Evolutionary conservation across 148 eudicot genomes (phyloP).

Genomic region (Silene uniflora): DNA sequence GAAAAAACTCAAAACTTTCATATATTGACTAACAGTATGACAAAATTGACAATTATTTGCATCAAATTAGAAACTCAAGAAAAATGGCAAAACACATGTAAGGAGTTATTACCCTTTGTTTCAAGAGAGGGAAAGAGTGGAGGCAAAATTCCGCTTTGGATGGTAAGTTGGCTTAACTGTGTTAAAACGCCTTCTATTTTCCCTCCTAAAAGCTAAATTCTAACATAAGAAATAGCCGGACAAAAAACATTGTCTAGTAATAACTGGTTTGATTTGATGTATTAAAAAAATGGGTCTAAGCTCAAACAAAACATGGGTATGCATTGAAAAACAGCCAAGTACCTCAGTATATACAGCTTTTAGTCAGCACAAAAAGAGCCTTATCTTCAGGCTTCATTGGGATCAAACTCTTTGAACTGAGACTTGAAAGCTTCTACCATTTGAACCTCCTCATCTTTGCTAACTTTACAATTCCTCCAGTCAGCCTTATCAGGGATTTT

Average conservation of each 20-base stretch:
- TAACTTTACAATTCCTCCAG: slow-evolving; percentile 88
- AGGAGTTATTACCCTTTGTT: background rate
- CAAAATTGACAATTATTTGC: background rate
- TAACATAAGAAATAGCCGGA: background rate
- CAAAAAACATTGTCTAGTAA: background rate
- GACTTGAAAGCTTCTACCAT: slow-evolving; percentile 66
- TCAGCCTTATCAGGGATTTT: slow-evolving; percentile 92
- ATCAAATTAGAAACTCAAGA: slow-evolving; percentile 2
- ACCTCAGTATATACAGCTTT: background rate
- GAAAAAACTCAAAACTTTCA: background rate
- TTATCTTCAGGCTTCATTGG: slow-evolving; percentile 22
- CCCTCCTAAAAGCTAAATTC: background rate
- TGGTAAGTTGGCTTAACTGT: background rate
- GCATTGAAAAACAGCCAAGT: background rate
- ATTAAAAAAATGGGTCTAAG: background rate
- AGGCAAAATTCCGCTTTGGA: background rate
- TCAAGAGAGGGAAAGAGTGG: too few species aligned
- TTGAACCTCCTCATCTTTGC: slow-evolving; percentile 79
- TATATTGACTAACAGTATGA: background rate
- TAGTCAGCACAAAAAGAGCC: background rate
- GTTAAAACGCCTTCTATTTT: background rate
- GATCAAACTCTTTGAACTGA: slow-evolving; percentile 42
- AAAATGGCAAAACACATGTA: background rate
- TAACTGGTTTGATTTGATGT: background rate
- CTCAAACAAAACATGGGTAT: background rate